phyloP scores from a whole-genome alignment of 2,329 filamentous ascomycete species.

The Colletotrichum ledebouriae region DNA sequence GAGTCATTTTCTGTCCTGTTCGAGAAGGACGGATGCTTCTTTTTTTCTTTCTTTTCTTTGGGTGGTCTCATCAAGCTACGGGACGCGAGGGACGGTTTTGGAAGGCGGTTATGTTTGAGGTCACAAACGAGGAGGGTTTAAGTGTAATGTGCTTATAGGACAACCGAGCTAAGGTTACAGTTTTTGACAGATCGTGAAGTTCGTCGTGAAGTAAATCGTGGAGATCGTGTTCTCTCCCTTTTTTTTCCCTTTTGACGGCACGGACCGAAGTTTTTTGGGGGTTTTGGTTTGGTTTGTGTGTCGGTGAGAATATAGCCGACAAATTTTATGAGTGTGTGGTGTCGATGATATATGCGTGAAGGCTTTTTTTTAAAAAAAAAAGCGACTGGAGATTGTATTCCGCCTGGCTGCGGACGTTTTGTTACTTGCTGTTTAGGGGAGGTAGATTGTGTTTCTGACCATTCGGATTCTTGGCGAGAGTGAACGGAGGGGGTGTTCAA shows the following conservation, averaged over 20 bases:
- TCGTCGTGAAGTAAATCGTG: too few species aligned
- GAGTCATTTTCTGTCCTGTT: constrained; percentile 5
- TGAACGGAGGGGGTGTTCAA: background rate
- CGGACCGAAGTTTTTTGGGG: background rate
- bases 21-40: background rate
- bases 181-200: too few species aligned
- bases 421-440: background rate
- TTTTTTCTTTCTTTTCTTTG: too few species aligned
- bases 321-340: background rate
- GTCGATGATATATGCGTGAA: background rate
- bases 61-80: too few species aligned
- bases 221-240: background rate
- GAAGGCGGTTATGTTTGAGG: background rate
- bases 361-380: background rate
- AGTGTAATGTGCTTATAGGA: too few species aligned
- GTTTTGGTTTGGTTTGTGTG: background rate
- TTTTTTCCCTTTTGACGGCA: background rate
- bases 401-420: constrained; percentile 7
- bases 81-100: background rate
- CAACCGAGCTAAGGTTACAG: too few species aligned
- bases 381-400: background rate
- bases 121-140: background rate
- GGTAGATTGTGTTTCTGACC: background rate
- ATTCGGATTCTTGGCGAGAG: background rate
- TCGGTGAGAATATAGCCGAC: background rate